These are phyloP conservation scores for Ophidiomyces ophidiicola DNA, from an alignment of 2,329 filamentous ascomycete genomes.

Conservation along the genomic window DNA sequence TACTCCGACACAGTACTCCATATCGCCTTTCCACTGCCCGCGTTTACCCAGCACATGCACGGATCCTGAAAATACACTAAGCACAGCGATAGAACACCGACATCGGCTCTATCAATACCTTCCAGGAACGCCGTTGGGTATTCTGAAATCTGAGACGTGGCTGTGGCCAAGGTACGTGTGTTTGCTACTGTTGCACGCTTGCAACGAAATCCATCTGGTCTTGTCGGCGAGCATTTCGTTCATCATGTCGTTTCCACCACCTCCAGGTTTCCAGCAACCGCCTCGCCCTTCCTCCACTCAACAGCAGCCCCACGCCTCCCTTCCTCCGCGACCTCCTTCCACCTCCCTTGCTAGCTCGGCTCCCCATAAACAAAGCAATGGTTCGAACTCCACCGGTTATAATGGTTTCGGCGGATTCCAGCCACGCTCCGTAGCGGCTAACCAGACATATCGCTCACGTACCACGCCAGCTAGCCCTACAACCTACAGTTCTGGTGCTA, in stretches of 20 bases:
- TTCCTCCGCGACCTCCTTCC: slow-evolving; percentile 65
- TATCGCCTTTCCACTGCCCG: too few species aligned
- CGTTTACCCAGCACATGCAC: too few species aligned
- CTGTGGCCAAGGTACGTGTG: slow-evolving; percentile 17
- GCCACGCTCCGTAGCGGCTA: slow-evolving; percentile 46
- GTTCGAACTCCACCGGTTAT: slow-evolving; percentile 20
- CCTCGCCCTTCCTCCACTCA: slow-evolving; percentile 30
- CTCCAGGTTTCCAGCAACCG: slow-evolving; percentile 56
- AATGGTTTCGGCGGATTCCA: slow-evolving; percentile 46
- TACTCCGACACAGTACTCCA: too few species aligned
- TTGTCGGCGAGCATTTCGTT: slow-evolving; percentile 23
- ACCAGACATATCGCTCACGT: slow-evolving; percentile 26
- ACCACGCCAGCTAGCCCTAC: slow-evolving; percentile 22
- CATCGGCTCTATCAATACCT: not conserved
- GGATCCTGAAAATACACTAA: too few species aligned
- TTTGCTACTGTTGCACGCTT: slow-evolving; percentile 14
- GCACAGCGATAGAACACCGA: not conserved
- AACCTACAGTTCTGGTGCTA: slow-evolving; percentile 19
- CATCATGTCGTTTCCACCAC: slow-evolving; percentile 73
- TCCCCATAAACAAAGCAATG: slow-evolving; percentile 18
- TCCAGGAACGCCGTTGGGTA: slow-evolving; percentile 9
- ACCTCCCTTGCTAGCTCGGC: slow-evolving; percentile 26
- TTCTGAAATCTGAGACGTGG: slow-evolving; percentile 12
- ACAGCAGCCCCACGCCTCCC: slow-evolving; percentile 43
- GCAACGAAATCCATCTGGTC: slow-evolving; percentile 9